phyloP scores from a whole-genome alignment of 2,329 filamentous ascomycete species.

The Juglanconis sp. region DNA sequence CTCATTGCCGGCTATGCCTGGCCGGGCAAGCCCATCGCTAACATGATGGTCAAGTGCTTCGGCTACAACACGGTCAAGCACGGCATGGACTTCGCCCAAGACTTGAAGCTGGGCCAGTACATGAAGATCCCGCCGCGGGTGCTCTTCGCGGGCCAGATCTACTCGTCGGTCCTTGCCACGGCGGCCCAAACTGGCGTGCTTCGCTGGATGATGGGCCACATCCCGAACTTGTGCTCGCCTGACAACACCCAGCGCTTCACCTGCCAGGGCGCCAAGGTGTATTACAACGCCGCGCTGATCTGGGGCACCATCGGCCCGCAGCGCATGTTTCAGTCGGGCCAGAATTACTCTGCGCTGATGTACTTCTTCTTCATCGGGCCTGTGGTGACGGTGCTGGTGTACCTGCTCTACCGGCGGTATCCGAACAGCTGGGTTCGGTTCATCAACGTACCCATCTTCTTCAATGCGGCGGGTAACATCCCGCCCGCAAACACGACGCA shows the following conservation, averaged over 20 bases:
- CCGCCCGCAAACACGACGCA: slow-evolving; percentile 30
- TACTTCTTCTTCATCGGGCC: slow-evolving; percentile 33
- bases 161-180: slow-evolving; percentile 30
- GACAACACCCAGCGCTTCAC: slow-evolving; percentile 31
- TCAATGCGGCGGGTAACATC: slow-evolving; percentile 31
- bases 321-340: slow-evolving; percentile 29
- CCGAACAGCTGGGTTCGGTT: slow-evolving; percentile 30
- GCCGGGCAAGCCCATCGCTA: slow-evolving; percentile 29
- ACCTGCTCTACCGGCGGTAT: slow-evolving; percentile 26
- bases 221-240: slow-evolving; percentile 26
- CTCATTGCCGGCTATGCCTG: slow-evolving; percentile 31
- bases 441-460: slow-evolving; percentile 32
- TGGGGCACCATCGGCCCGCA: slow-evolving; percentile 33
- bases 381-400: slow-evolving; percentile 28
- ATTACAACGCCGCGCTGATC: slow-evolving; percentile 31
- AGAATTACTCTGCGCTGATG: slow-evolving; percentile 28
- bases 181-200: slow-evolving; percentile 28
- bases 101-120: slow-evolving; percentile 31
- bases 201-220: slow-evolving; percentile 29
- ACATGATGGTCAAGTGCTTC: slow-evolving; percentile 32
- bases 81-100: slow-evolving; percentile 30
- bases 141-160: slow-evolving; percentile 32
- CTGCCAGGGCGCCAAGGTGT: slow-evolving; percentile 30
- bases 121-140: slow-evolving; percentile 31
- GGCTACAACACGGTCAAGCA: slow-evolving; percentile 33